Percentiles rank a stretch among this genome's conserved stretches.
phyloP scores from a whole-genome alignment of 805 yeast genomes.

The Yarrowia sp. region DNA sequence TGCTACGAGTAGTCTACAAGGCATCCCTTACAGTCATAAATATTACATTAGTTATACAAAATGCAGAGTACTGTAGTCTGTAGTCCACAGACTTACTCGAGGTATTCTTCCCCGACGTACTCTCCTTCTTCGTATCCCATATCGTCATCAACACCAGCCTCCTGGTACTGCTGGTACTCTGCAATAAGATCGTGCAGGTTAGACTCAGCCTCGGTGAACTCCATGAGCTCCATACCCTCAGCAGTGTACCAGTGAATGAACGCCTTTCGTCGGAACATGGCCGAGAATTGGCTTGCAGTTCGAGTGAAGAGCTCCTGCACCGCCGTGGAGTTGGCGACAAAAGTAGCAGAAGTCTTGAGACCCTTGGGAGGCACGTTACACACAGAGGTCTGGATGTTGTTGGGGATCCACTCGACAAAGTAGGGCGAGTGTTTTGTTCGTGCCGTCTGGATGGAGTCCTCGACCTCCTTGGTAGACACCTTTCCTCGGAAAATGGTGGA shows the following conservation, averaged over 20 bases:
- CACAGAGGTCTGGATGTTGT: constrained; percentile 91
- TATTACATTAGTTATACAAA: constrained; percentile 16
- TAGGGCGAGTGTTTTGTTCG: constrained; percentile 78
- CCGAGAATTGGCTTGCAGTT: constrained; percentile 85
- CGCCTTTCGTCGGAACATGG: constrained; percentile 91
- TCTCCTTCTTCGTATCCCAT: constrained; percentile 38
- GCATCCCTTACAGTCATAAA: background rate
- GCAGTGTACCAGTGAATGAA: constrained; percentile 95
- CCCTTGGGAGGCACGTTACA: constrained; percentile 90
- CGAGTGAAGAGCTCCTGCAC: constrained; percentile 90
- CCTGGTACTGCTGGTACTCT: constrained; percentile 94
- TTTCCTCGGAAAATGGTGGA: constrained; percentile 95
- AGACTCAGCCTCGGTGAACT: constrained; percentile 91
- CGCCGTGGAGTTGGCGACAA: constrained; percentile 90
- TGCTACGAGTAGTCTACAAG: no score
- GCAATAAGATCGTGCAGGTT: constrained; percentile 86
- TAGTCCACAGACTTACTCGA: background rate
- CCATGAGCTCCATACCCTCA: constrained; percentile 96
- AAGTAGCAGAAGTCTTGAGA: constrained; percentile 85
- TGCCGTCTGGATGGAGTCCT: constrained; percentile 86
- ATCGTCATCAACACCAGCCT: constrained; percentile 74
- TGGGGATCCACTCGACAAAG: constrained; percentile 96
- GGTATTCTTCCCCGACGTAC: constrained; percentile 5
- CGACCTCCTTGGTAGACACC: constrained; percentile 90
- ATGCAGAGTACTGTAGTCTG: background rate